Conservation (phyloP, 140 eudicot genomes). For the Cichorium intybus region DNA sequence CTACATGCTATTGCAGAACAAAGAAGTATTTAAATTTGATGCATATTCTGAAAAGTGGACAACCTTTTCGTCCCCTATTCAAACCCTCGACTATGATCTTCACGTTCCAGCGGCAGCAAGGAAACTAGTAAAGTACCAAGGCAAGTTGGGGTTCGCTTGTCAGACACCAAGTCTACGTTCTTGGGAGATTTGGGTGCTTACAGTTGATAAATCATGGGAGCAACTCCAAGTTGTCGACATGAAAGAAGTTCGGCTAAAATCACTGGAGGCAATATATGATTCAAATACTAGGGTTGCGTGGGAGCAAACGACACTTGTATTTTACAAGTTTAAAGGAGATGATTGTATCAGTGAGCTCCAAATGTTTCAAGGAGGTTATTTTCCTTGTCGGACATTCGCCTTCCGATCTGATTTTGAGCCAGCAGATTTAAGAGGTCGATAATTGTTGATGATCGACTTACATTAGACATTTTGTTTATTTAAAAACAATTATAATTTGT, state of each 20-base stretch:
- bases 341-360: too few relatives aligned
- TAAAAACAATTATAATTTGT: too few relatives aligned
- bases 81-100: background rate
- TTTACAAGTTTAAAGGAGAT: background rate
- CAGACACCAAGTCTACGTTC: background rate
- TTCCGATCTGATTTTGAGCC: too few relatives aligned
- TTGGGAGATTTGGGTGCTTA: constrained; percentile 20
- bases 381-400: too few relatives aligned
- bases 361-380: too few relatives aligned
- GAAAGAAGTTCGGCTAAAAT: background rate
- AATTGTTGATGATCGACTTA: too few relatives aligned
- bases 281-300: background rate
- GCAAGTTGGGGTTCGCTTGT: constrained; percentile 9
- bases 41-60: constrained; percentile 7
- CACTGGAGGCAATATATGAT: background rate
- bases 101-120: too few relatives aligned
- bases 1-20: background rate
- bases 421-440: too few relatives aligned
- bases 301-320: background rate
- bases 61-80: background rate
- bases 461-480: too few relatives aligned
- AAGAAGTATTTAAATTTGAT: constrained; percentile 6
- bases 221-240: background rate
- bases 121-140: constrained; percentile 6
- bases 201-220: background rate